Conservation (phyloP, 2,329 filamentous ascomycete species). For the Cercospora brassicicola region DNA sequence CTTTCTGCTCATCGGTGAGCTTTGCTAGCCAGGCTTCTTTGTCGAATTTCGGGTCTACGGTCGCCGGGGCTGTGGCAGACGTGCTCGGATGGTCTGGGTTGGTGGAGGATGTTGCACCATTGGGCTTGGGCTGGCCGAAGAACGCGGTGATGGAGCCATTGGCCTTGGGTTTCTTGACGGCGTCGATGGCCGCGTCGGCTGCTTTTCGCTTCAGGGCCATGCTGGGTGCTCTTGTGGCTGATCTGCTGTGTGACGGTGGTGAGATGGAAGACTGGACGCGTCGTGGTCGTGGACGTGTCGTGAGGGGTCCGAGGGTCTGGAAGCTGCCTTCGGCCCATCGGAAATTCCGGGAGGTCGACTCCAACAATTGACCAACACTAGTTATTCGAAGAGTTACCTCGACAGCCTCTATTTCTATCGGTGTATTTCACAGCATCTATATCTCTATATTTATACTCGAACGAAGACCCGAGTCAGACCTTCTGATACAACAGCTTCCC, state of each 20-base stretch:
- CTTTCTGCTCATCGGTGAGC: slow-evolving; percentile 77
- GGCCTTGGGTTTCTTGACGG: slow-evolving; percentile 54
- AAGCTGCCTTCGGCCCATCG: slow-evolving; percentile 1
- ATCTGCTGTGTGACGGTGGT: slow-evolving; percentile 12
- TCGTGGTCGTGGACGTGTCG: slow-evolving; percentile 3
- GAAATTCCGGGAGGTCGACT: not conserved
- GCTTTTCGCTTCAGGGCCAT: slow-evolving; percentile 57
- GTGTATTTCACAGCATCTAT: not conserved
- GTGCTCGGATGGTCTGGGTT: slow-evolving; percentile 31
- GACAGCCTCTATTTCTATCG: not conserved
- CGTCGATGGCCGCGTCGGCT: slow-evolving; percentile 44
- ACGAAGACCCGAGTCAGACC: not conserved
- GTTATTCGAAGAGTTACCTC: not conserved
- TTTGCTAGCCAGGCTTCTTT: slow-evolving; percentile 85
- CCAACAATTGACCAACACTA: not conserved
- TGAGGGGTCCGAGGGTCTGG: slow-evolving; percentile 2
- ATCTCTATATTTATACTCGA: not conserved
- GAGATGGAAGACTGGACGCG: not conserved
- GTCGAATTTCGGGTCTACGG: slow-evolving; percentile 64
- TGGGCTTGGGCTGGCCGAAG: slow-evolving; percentile 69
- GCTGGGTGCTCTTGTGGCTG: slow-evolving; percentile 4
- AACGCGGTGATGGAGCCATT: slow-evolving; percentile 85
- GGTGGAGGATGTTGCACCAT: slow-evolving; percentile 34
- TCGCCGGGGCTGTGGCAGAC: slow-evolving; percentile 38
- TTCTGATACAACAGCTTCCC: not conserved